Evolutionary conservation across 2,329 filamentous ascomycete species (phyloP).

Genomic region (Aspergillus aculeatinus): DNA sequence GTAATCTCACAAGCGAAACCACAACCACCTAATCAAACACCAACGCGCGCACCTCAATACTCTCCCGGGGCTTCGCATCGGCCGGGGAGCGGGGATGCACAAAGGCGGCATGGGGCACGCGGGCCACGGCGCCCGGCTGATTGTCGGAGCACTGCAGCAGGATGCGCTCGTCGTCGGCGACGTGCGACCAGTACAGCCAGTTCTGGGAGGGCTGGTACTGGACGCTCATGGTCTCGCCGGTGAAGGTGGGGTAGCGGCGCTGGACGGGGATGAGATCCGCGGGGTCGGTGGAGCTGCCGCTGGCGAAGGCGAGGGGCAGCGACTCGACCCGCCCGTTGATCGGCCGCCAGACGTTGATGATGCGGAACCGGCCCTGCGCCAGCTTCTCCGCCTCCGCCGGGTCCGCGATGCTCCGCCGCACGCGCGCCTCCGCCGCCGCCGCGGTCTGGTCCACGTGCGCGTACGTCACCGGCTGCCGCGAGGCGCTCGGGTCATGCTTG

Average conservation of each 20-base stretch:
- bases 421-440: conserved; percentile 63
- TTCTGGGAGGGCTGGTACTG: conserved; percentile 60
- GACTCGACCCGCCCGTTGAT: conserved; percentile 59
- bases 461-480: conserved; percentile 66
- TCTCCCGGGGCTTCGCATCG: conserved; percentile 73
- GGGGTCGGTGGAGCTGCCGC: conserved; percentile 34
- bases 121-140: conserved; percentile 39
- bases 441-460: conserved; percentile 85
- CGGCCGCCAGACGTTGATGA: conserved; percentile 85
- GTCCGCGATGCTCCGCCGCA: conserved; percentile 63
- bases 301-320: conserved; percentile 59
- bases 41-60: conserved; percentile 83
- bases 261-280: conserved; percentile 68
- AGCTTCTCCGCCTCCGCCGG: conserved; percentile 64
- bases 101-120: conserved; percentile 74
- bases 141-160: conserved; percentile 77
- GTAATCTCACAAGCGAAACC: background rate
- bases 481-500: conserved; percentile 58
- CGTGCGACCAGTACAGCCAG: conserved; percentile 80
- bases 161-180: conserved; percentile 70
- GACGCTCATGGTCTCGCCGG: conserved; percentile 73
- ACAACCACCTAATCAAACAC: conserved; percentile 63
- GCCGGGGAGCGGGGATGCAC: conserved; percentile 68
- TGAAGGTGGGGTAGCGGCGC: conserved; percentile 69
- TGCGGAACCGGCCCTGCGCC: conserved; percentile 65